Evolutionary conservation across 1,284 basidiomycete genomes (phyloP).

Genomic region (Marasmius tenuissimus): DNA sequence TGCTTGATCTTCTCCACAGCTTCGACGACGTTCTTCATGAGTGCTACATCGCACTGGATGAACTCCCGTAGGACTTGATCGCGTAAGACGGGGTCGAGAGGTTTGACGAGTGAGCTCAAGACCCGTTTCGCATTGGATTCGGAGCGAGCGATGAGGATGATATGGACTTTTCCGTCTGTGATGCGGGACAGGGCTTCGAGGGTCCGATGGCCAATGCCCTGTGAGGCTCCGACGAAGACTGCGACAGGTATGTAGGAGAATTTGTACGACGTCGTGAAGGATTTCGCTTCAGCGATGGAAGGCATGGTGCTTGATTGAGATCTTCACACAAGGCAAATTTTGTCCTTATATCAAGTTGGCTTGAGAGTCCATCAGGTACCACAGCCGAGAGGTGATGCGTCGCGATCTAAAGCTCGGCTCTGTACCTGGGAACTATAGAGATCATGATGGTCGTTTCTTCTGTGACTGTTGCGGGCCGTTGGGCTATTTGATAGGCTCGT

Average conservation of each 20-base stretch:
- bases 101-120: not conserved
- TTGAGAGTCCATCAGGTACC: too few species aligned
- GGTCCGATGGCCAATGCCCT: conserved; percentile 3
- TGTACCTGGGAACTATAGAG: too few species aligned
- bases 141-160: conserved; percentile 4
- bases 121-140: not conserved
- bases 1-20: conserved; percentile 9
- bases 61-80: conserved; percentile 15
- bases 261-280: not conserved
- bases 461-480: too few species aligned
- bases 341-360: too few species aligned
- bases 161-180: conserved; percentile 3
- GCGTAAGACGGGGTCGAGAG: not conserved
- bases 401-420: too few species aligned
- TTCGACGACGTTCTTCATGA: conserved; percentile 23
- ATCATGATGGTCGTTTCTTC: too few species aligned
- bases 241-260: conserved; percentile 4
- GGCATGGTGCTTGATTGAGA: not conserved
- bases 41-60: conserved; percentile 24
- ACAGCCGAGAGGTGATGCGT: too few species aligned
- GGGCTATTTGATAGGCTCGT: too few species aligned
- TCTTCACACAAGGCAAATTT: too few species aligned
- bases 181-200: not conserved
- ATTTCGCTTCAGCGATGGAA: not conserved
- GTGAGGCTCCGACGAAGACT: conserved; percentile 8